Evolutionary conservation across 768 basidiomycete genomes (phyloP).

Genomic region (Lactarius tabidus): DNA sequence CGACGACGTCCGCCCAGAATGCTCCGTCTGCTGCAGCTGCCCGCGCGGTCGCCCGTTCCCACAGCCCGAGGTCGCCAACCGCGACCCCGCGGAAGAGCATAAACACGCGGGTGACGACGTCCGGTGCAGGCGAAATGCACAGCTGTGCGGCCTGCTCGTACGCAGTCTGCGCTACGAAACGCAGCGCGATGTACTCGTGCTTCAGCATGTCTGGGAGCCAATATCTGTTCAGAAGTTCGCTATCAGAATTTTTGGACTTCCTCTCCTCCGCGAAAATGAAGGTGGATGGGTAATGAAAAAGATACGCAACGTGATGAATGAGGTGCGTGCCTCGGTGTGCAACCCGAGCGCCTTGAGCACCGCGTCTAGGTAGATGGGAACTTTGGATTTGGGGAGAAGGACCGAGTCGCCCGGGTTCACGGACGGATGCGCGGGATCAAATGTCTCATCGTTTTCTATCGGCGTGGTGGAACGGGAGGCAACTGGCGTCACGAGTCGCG

Average conservation of each 20-base stretch:
- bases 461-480: background rate
- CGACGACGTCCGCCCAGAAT: slow-evolving; percentile 37
- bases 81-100: slow-evolving; percentile 44
- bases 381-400: slow-evolving; percentile 30
- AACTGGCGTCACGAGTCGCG: background rate
- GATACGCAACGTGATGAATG: slow-evolving; percentile 43
- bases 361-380: slow-evolving; percentile 40
- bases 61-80: slow-evolving; percentile 27
- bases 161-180: slow-evolving; percentile 42
- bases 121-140: slow-evolving; percentile 35
- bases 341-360: slow-evolving; percentile 33
- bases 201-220: slow-evolving; percentile 44
- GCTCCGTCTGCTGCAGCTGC: slow-evolving; percentile 28
- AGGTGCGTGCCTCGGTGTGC: slow-evolving; percentile 41
- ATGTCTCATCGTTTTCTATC: background rate
- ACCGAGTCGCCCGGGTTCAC: slow-evolving; percentile 9
- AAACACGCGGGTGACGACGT: slow-evolving; percentile 44
- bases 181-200: slow-evolving; percentile 40
- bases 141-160: slow-evolving; percentile 35
- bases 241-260: background rate
- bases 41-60: slow-evolving; percentile 30
- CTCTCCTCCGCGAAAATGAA: background rate
- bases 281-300: slow-evolving; percentile 24
- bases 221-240: slow-evolving; percentile 27
- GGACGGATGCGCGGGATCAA: slow-evolving; percentile 15